Evolutionary conservation across 495 filamentous ascomycete species (phyloP).

Genomic region (Neurospora tetraspora): DNA sequence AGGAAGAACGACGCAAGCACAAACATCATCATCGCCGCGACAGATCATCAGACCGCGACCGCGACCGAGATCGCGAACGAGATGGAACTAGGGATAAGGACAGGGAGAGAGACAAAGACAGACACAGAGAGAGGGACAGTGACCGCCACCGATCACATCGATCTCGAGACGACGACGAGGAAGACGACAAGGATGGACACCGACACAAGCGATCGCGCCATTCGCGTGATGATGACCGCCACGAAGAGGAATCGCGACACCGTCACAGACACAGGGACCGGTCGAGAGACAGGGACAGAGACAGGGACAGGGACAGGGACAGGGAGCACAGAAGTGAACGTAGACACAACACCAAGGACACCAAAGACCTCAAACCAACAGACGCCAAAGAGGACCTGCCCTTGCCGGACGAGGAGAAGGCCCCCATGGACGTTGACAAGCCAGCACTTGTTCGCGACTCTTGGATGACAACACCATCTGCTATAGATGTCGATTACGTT

Average conservation of each 20-base stretch:
- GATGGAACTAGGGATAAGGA: slow-evolving; percentile 20
- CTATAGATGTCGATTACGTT: slow-evolving; percentile 75
- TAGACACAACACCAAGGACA: slow-evolving; percentile 12
- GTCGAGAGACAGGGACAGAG: slow-evolving; percentile 8
- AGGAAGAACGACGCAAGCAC: slow-evolving; percentile 28
- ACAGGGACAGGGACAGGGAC: slow-evolving; percentile 11
- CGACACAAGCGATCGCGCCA: slow-evolving; percentile 40
- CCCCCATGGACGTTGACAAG: slow-evolving; percentile 12
- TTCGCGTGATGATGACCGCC: slow-evolving; percentile 21
- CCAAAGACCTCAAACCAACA: slow-evolving; percentile 27
- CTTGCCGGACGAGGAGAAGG: slow-evolving; percentile 34
- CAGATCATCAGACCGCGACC: slow-evolving; percentile 28
- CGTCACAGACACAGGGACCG: slow-evolving; percentile 19
- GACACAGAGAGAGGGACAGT: slow-evolving; percentile 19
- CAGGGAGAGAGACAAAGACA: slow-evolving; percentile 25
- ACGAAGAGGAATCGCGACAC: slow-evolving; percentile 23
- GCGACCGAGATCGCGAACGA: slow-evolving; percentile 14
- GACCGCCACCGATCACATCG: slow-evolving; percentile 21
- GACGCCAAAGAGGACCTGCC: slow-evolving; percentile 40
- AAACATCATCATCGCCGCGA: slow-evolving; percentile 37
- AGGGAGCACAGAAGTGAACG: slow-evolving; percentile 9
- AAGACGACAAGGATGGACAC: slow-evolving; percentile 31
- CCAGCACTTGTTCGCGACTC: slow-evolving; percentile 49
- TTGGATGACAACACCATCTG: slow-evolving; percentile 89
- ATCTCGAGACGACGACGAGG: slow-evolving; percentile 29